Conservation (phyloP, 495 filamentous ascomycete genomes). For the Darksidea phi region DNA sequence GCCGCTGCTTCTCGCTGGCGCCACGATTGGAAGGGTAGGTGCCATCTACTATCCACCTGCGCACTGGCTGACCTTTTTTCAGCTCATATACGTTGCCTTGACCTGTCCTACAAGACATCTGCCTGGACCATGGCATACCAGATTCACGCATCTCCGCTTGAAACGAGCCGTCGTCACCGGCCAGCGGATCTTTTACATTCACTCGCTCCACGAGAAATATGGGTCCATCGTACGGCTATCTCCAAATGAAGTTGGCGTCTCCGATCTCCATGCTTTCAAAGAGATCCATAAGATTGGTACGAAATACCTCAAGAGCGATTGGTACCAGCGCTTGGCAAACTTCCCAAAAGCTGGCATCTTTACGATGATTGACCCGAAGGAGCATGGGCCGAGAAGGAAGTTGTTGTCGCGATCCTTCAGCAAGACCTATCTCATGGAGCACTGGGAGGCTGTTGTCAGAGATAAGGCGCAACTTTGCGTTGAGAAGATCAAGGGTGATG, state of each 20-base stretch:
- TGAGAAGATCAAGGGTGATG: constrained; percentile 23
- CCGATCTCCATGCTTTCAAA: constrained; percentile 38
- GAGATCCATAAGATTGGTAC: not conserved
- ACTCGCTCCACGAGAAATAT: constrained; percentile 9
- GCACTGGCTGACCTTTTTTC: too few relatives aligned
- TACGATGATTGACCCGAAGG: constrained; percentile 22
- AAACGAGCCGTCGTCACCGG: constrained; percentile 18
- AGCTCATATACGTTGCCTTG: not conserved
- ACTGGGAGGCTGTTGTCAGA: constrained; percentile 16
- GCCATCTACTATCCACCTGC: too few relatives aligned
- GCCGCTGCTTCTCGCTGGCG: too few relatives aligned
- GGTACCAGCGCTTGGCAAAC: constrained; percentile 15
- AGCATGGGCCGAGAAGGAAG: constrained; percentile 20
- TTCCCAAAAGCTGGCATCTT: constrained; percentile 7
- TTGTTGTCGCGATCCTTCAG: constrained; percentile 18
- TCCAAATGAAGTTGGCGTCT: constrained; percentile 45
- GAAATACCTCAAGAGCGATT: constrained; percentile 5
- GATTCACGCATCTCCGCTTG: constrained; percentile 23
- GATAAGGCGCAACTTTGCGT: constrained; percentile 24
- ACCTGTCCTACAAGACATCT: not conserved
- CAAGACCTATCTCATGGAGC: constrained; percentile 11
- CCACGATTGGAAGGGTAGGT: too few relatives aligned
- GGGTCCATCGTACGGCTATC: constrained; percentile 44
- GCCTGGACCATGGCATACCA: constrained; percentile 16
- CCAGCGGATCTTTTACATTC: constrained; percentile 19